Conservation (phyloP, 2,329 filamentous ascomycete species). For the Fusarium secorum region DNA sequence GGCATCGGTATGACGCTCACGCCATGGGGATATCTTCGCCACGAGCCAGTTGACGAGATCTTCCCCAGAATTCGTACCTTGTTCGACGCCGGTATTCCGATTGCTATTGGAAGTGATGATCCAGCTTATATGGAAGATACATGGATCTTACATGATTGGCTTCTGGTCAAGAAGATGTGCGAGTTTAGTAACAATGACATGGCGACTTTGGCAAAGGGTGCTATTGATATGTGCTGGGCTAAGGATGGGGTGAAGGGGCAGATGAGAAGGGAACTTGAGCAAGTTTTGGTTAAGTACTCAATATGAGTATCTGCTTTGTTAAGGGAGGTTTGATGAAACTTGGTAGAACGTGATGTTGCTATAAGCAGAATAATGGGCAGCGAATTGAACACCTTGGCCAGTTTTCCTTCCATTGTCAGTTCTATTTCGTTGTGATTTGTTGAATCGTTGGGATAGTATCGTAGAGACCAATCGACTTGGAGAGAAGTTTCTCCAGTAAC, state of each 20-base stretch:
- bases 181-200: conserved; percentile 46
- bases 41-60: conserved; percentile 51
- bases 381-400: accelerated
- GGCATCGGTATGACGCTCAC: conserved; percentile 72
- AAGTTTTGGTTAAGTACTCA: not conserved
- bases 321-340: not conserved
- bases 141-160: conserved; percentile 46
- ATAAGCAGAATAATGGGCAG: not conserved
- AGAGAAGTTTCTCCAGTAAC: not conserved
- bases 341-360: accelerated
- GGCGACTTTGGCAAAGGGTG: conserved; percentile 51
- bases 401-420: not conserved
- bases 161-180: conserved; percentile 46
- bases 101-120: conserved; percentile 76
- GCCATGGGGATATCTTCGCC: conserved; percentile 52
- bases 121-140: conserved; percentile 76
- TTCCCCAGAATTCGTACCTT: conserved; percentile 59
- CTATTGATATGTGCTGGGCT: conserved; percentile 58
- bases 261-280: not conserved
- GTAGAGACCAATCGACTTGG: not conserved
- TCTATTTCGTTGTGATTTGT: too few relatives aligned
- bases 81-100: conserved; percentile 67
- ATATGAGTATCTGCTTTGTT: not conserved
- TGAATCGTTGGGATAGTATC: accelerated
- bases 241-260: not conserved